phyloP scores from a whole-genome alignment of 2,329 filamentous ascomycete genomes.

The Aureobasidium namibiae region DNA sequence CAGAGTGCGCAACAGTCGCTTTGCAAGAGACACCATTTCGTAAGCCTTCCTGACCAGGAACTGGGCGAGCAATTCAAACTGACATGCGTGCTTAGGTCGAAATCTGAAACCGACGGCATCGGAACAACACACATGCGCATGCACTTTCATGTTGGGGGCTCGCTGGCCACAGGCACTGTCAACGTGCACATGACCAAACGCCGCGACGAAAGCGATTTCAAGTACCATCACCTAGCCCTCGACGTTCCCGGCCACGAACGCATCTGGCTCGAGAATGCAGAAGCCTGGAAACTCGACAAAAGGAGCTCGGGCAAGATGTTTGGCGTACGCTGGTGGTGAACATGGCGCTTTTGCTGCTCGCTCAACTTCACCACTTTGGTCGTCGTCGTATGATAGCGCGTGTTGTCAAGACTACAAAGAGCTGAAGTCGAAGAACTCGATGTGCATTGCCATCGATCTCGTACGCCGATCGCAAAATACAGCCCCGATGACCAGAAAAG shows the following conservation, averaged over 20 bases:
- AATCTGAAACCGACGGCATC: slow-evolving; percentile 58
- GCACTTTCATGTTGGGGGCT: slow-evolving; percentile 80
- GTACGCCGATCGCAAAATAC: background rate
- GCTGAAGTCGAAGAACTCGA: background rate
- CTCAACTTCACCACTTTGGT: too few species aligned
- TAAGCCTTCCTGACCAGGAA: slow-evolving; percentile 19
- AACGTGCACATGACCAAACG: slow-evolving; percentile 69
- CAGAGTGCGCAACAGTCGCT: slow-evolving; percentile 61
- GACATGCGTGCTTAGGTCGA: slow-evolving; percentile 43
- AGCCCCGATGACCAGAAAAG: background rate
- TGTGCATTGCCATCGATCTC: background rate
- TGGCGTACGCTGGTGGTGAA: slow-evolving; percentile 49
- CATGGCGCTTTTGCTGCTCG: background rate
- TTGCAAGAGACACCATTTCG: slow-evolving; percentile 58
- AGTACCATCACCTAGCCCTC: slow-evolving; percentile 72
- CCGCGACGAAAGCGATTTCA: slow-evolving; percentile 56
- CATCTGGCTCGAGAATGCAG: slow-evolving; percentile 58
- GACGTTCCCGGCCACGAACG: slow-evolving; percentile 63
- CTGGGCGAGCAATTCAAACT: too few species aligned
- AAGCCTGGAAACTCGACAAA: slow-evolving; percentile 38
- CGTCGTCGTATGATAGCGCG: background rate
- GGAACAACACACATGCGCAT: slow-evolving; percentile 76
- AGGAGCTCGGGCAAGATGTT: slow-evolving; percentile 43
- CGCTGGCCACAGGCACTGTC: slow-evolving; percentile 63
- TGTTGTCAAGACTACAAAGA: slow-evolving; percentile 3